A percentile compares a stretch with the other conserved stretches of the same genome.
Conservation (phyloP, 169 alveolate genomes). For the Pseudocohnilembus persalinus region DNA sequence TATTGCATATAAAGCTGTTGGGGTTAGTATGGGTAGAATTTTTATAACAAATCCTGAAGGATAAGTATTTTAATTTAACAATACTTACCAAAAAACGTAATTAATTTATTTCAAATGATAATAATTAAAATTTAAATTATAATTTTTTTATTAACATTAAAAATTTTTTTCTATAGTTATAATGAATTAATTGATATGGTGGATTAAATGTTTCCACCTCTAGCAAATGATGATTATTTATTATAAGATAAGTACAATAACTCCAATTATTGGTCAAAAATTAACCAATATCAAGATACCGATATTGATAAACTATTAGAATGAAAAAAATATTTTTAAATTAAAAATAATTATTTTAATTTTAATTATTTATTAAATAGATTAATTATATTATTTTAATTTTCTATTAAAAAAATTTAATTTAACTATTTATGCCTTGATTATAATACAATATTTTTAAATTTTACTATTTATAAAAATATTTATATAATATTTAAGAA, state of each 20-base stretch:
- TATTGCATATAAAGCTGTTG: constrained; percentile 77
- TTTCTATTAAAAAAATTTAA: too few species aligned
- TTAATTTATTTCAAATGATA: too few species aligned
- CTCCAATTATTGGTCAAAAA: background rate
- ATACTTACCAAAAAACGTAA: constrained; percentile 15
- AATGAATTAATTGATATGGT: background rate
- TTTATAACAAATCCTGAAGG: constrained; percentile 73
- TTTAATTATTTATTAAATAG: too few species aligned
- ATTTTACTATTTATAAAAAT: too few species aligned
- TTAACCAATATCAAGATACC: background rate
- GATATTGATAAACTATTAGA: background rate
- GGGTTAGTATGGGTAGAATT: constrained; percentile 58
- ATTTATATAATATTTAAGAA: too few species aligned
- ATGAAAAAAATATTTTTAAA: too few species aligned
- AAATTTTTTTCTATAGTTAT: background rate
- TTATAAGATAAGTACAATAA: background rate
- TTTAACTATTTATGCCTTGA: too few species aligned
- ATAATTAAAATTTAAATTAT: background rate
- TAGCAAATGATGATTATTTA: background rate
- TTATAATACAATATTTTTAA: too few species aligned
- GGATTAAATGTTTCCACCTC: background rate
- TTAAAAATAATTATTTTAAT: too few species aligned
- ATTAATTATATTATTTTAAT: too few species aligned
- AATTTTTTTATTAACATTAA: background rate
- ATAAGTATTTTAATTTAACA: constrained; percentile 47